These are phyloP conservation scores for Helicocarpus griseus DNA, from an alignment of 2,329 filamentous ascomycete genomes.

Conservation along the genomic window DNA sequence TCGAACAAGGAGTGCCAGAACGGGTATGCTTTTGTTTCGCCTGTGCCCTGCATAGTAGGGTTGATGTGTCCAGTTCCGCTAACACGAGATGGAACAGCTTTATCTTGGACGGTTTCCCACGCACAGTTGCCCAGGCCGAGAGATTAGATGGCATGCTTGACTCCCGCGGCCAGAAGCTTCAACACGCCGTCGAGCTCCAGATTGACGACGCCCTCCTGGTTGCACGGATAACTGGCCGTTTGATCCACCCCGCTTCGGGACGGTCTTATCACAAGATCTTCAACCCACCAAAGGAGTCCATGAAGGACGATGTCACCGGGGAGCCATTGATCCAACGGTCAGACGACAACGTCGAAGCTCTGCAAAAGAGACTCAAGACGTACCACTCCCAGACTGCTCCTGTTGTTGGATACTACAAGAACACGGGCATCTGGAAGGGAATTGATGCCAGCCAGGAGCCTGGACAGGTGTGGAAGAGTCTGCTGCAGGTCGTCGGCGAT, in stretches of 20 bases:
- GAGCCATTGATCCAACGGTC: constrained; percentile 93
- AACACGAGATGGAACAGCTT: constrained; percentile 51
- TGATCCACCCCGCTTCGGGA: constrained; percentile 91
- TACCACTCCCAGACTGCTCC: constrained; percentile 92
- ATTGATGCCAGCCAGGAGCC: constrained; percentile 95
- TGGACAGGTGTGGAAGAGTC: constrained; percentile 86
- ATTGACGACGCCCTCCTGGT: constrained; percentile 93
- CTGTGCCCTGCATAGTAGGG: background rate
- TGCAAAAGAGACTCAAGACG: constrained; percentile 87
- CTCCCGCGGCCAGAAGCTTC: constrained; percentile 68
- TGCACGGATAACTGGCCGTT: constrained; percentile 87
- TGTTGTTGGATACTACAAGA: constrained; percentile 93
- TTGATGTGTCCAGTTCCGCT: background rate
- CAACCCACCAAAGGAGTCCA: constrained; percentile 87
- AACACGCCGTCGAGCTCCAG: constrained; percentile 92
- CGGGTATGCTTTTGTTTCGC: constrained; percentile 52
- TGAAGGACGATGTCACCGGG: constrained; percentile 95
- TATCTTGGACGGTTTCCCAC: constrained; percentile 97
- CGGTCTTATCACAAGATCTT: constrained; percentile 98
- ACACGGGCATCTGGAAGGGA: constrained; percentile 91
- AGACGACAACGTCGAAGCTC: constrained; percentile 91
- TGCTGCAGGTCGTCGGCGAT: constrained; percentile 73
- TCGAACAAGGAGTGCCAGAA: constrained; percentile 92
- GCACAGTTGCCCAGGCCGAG: constrained; percentile 90
- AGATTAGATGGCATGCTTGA: constrained; percentile 86